Percentiles rank a stretch among this genome's conserved stretches.
phyloP scores from a whole-genome alignment of 2,329 filamentous ascomycete genomes.

The Colletotrichum tofieldiae region DNA sequence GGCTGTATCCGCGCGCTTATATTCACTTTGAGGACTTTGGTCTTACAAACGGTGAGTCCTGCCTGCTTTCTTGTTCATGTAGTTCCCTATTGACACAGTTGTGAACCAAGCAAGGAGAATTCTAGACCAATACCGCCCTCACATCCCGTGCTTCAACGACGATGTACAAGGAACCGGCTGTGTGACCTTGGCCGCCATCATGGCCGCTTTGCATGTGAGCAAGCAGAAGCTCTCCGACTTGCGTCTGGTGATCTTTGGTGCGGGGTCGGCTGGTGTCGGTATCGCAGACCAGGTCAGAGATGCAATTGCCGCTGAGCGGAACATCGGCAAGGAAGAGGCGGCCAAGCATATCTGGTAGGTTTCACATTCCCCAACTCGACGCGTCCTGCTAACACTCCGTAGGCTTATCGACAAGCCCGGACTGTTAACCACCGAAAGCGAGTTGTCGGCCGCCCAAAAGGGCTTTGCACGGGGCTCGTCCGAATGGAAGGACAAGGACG shows the following conservation, averaged over 20 bases:
- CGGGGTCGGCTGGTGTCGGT: constrained; percentile 86
- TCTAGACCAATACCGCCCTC: constrained; percentile 80
- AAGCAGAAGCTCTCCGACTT: constrained; percentile 77
- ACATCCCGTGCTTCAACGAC: constrained; percentile 91
- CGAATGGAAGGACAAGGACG: constrained; percentile 74
- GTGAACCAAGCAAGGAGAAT: constrained; percentile 75
- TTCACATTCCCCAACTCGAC: accelerated
- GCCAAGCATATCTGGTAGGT: constrained; percentile 82
- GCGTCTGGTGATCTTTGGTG: constrained; percentile 82
- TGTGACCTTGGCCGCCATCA: constrained; percentile 87
- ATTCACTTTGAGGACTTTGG: constrained; percentile 95
- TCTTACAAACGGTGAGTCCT: constrained; percentile 72
- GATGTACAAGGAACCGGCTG: constrained; percentile 93
- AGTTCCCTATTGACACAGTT: background rate
- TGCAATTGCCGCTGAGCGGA: constrained; percentile 79
- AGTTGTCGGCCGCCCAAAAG: constrained; percentile 78
- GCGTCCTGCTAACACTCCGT: background rate
- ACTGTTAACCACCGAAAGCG: constrained; percentile 75
- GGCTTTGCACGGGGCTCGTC: constrained; percentile 75
- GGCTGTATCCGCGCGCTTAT: constrained; percentile 83
- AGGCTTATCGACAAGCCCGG: constrained; percentile 89
- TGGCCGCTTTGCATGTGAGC: constrained; percentile 81
- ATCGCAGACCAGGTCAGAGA: constrained; percentile 90
- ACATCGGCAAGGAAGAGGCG: constrained; percentile 81
- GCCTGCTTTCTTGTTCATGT: constrained; percentile 14